Evolutionary conservation across 176 grass and related monocot species (phyloP), one percentile per base, ranked within the genome.

Genomic region (Pontederia crassipes): DNA sequence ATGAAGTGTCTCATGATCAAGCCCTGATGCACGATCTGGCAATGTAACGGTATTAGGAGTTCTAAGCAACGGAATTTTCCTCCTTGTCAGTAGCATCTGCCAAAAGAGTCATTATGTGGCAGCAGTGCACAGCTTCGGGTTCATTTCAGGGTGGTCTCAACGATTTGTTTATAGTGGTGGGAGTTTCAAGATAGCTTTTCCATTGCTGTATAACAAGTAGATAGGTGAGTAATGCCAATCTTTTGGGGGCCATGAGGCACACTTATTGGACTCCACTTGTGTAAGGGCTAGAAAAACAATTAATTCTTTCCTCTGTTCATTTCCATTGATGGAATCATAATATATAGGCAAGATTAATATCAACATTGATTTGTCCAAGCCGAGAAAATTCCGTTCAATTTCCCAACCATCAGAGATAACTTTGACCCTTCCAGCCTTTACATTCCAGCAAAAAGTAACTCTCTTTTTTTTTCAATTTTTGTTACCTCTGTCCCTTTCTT

Each of bases 261-360:
- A 4, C 12, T 2, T 48, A 2, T 17, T 10, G 17, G 17, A 12
- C 26, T 15, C 14, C n/a, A 13, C 13, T 10, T 8, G 29, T 13
- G 65, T 48, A 64, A 84, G 51, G 58, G 24, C 72, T 52, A 59
- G 55, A 71, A 32, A 55, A 66, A 40, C 52, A 69, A 28, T 26
- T 26, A 55, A 72, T 68, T 28, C 59, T 73, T 62, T 56, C 12
- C 27, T 13, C 46, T 14, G 46, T 58, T 12, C 65, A 61, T 62
- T 74, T 17, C 64, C 46, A 10, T 70, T 69, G 73, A 77, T 48
- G 80, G 49, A 80, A 69, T 70, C 58, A 50, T 65, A 58, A 50
- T 61, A 74, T 18, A 82, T 54, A 32, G 50, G 13, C 45, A 53
- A 57, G 18, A 72, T 49, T 24, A 9, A 40, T 8, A 17, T 32